Evolutionary conservation across 2,329 filamentous ascomycete genomes (phyloP).

Genomic region (Aspergillus uvarum): DNA sequence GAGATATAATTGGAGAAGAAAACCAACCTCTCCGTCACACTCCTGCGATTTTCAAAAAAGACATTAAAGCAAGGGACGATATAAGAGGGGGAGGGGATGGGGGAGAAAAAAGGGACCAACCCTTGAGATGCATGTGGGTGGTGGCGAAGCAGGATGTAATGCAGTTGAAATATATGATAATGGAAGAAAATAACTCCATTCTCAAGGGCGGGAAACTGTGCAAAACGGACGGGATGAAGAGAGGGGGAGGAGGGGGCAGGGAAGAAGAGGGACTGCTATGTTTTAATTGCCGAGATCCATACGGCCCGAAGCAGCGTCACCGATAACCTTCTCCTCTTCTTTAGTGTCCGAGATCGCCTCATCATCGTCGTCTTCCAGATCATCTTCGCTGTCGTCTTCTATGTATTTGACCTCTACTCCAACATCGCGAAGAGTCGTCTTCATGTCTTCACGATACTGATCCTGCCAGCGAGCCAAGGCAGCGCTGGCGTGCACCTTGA

Average conservation of each 20-base stretch:
- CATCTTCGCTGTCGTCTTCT: conserved; percentile 65
- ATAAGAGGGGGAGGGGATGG: not conserved
- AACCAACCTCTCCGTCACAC: conserved; percentile 21
- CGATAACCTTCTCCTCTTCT: conserved; percentile 25
- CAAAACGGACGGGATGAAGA: not conserved
- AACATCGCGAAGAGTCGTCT: conserved; percentile 67
- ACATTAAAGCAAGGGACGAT: conserved; percentile 5
- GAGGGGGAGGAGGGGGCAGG: too few relatives aligned
- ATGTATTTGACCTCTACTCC: conserved; percentile 75
- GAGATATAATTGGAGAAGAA: conserved; percentile 24
- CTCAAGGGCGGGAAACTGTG: not conserved
- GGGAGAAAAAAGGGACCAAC: not conserved
- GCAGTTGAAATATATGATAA: not conserved
- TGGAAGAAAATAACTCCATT: not conserved
- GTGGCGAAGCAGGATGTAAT: not conserved
- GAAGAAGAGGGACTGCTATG: not conserved
- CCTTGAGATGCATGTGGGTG: not conserved
- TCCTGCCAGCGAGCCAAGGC: conserved; percentile 91
- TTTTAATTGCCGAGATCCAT: conserved; percentile 40
- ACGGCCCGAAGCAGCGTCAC: conserved; percentile 34
- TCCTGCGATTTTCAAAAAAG: conserved; percentile 23
- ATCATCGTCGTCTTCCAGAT: conserved; percentile 44
- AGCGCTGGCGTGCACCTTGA: conserved; percentile 88
- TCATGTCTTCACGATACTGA: conserved; percentile 76
- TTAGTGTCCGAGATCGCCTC: conserved; percentile 24